These are phyloP conservation scores for Pseudopyricularia cyperi DNA, from an alignment of 2,329 filamentous ascomycete species.

Conservation along the genomic window DNA sequence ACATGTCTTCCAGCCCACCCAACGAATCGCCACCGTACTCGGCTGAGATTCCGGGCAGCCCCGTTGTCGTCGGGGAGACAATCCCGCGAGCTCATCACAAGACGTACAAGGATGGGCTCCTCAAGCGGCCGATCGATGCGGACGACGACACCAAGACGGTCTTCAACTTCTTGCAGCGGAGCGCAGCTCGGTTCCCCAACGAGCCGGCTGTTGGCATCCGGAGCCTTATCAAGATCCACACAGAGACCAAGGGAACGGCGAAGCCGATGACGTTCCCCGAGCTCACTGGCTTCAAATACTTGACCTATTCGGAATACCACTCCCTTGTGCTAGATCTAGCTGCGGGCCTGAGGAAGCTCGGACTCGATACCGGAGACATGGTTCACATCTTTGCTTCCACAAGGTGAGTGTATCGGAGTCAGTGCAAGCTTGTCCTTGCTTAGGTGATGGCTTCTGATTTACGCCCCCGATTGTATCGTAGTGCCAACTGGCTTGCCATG, in stretches of 20 bases:
- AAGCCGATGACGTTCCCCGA: constrained; percentile 91
- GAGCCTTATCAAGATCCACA: constrained; percentile 63
- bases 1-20: background rate
- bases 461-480: constrained; percentile 16
- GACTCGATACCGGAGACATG: constrained; percentile 52
- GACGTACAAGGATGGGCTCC: constrained; percentile 38
- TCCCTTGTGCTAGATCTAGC: constrained; percentile 56
- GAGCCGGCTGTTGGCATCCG: constrained; percentile 57
- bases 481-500: constrained; percentile 71
- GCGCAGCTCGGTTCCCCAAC: constrained; percentile 49
- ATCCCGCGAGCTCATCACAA: background rate
- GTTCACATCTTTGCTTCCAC: constrained; percentile 80
- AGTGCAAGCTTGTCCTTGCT: background rate
- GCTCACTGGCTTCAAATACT: constrained; percentile 62
- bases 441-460: background rate
- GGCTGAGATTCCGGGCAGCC: background rate
- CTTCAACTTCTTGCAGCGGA: constrained; percentile 64
- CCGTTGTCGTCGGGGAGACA: background rate
- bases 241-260: constrained; percentile 72
- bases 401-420: constrained; percentile 35
- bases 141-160: constrained; percentile 58
- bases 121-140: constrained; percentile 46
- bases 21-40: background rate
- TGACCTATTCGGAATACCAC: constrained; percentile 71
- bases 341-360: constrained; percentile 61